Base-by-base conservation (phyloP, 768 basidiomycete genomes). In the Phanerodontia chrysosporium region DNA sequence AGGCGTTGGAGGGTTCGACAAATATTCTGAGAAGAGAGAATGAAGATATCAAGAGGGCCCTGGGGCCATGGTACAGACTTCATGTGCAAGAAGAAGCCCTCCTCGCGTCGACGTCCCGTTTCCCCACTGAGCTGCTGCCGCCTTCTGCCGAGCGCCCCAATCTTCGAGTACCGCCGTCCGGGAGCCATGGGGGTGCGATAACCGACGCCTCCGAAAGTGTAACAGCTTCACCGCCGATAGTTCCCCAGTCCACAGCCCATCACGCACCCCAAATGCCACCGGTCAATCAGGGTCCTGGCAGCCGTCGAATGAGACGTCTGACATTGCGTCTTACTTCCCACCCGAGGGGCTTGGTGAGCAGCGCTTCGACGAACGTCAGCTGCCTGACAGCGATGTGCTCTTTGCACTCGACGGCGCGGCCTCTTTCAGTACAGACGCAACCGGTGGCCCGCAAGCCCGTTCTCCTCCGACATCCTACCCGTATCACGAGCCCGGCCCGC, bases 1-100 rank as follows among this genome's bases (percentile, higher is more conserved):
- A 83, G 13, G 75, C 77, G 0, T 71, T 90, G 22, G 89, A 92
- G 66, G 78, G 77, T 16, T 71, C 78, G 1, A 67, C 87, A 24
- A 76, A 79, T 29, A 69, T 70, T 4, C 73, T 84, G 66, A 77
- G 77, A 51, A 78, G 75, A 39, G 90, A 94, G 61, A 74, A 91
- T 67, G 74, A 76, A 10, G 72, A 73, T 8, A 76, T 84, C 30
- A 83, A 80, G 66, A 71, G 65, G n/a, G 82, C 80, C 5, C 70
- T 94, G 16, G 89, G 88, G 0, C 90, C 85, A 0, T 87, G 86
- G 86, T 83, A 78, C 65, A 69, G 28, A 2, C 49, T n/a, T n/a
- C 49, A 51, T 5, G 49, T 1, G 10, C 49, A 51, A 21, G 29
- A 30, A 13, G 21, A 21, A 12, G 14, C 49, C n/a, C 8, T 30